A percentile compares a stretch with the other conserved stretches of the same genome.
phyloP scores from a whole-genome alignment of 164 flowering plant genomes.

The Vitis labrusca region DNA sequence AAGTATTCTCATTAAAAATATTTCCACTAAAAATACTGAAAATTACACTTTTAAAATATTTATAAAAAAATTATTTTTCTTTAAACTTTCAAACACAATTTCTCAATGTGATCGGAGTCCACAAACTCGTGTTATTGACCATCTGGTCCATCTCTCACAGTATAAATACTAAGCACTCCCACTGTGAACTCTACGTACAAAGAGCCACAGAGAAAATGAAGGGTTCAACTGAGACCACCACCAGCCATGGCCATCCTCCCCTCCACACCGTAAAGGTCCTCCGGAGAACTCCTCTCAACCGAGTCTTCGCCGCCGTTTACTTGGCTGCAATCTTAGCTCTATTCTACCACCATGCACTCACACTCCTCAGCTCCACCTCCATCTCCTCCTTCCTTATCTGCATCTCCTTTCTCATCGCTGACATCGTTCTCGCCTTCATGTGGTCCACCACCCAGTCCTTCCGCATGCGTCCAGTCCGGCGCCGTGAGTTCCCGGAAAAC shows the following conservation, averaged over 20 bases:
- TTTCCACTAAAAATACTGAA: too few species aligned
- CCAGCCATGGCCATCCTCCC: constrained; percentile 15
- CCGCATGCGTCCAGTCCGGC: constrained; percentile 34
- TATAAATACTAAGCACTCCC: too few species aligned
- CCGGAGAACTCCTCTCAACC: constrained; percentile 40
- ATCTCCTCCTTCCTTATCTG: constrained; percentile 11
- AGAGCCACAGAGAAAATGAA: too few species aligned
- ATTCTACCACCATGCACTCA: constrained; percentile 39
- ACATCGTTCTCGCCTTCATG: constrained; percentile 45
- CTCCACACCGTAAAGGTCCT: constrained; percentile 36
- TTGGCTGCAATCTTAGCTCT: constrained; percentile 38
- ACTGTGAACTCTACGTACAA: too few species aligned
- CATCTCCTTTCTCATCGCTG: constrained; percentile 32
- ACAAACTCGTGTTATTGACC: too few species aligned
- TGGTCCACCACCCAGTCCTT: constrained; percentile 40
- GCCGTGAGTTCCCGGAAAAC: constrained; percentile 27
- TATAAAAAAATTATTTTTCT: too few species aligned
- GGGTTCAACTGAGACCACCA: background rate
- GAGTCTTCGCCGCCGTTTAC: constrained; percentile 47
- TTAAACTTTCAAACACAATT: too few species aligned
- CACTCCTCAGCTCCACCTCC: constrained; percentile 28
- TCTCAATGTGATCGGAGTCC: too few species aligned
- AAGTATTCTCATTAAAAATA: too few species aligned
- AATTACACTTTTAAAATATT: too few species aligned
- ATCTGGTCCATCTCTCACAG: too few species aligned